Conservation (phyloP, 2,329 filamentous ascomycete species). For the Ascochyta lentis region DNA sequence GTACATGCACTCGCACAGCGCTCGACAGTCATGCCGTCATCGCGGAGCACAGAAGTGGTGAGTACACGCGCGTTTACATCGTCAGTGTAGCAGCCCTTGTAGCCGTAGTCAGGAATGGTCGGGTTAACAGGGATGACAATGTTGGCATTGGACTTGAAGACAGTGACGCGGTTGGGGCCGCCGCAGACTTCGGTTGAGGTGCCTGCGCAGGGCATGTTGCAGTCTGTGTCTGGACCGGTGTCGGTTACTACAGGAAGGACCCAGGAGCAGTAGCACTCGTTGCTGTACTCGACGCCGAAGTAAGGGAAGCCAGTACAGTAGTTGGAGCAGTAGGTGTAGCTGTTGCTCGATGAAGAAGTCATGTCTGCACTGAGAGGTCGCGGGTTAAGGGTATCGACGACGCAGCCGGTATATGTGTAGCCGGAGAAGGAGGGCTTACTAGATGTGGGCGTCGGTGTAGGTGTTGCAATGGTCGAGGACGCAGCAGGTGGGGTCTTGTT, state of each 20-base stretch:
- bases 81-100: constrained; percentile 34
- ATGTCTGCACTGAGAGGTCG: constrained; percentile 24
- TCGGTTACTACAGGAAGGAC: constrained; percentile 36
- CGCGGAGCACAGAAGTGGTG: neutral
- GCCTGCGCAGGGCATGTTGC: constrained; percentile 29
- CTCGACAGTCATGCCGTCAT: constrained; percentile 22
- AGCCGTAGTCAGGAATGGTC: constrained; percentile 20
- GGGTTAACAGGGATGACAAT: constrained; percentile 20
- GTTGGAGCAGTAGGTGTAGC: constrained; percentile 23
- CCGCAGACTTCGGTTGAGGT: constrained; percentile 24
- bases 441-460: constrained; percentile 11
- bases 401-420: constrained; percentile 32
- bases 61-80: constrained; percentile 25
- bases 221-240: constrained; percentile 18
- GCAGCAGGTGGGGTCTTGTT: constrained; percentile 7
- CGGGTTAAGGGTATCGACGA: constrained; percentile 20
- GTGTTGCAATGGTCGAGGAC: constrained; percentile 6
- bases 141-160: constrained; percentile 24
- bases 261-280: constrained; percentile 49
- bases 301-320: constrained; percentile 32
- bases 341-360: constrained; percentile 14
- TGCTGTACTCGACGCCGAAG: constrained; percentile 35
- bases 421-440: constrained; percentile 21
- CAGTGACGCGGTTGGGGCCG: constrained; percentile 23
- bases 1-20: constrained; percentile 21